Evolutionary conservation across 352 stramenopile species (phyloP).

Genomic region (Phytophthora melonis): DNA sequence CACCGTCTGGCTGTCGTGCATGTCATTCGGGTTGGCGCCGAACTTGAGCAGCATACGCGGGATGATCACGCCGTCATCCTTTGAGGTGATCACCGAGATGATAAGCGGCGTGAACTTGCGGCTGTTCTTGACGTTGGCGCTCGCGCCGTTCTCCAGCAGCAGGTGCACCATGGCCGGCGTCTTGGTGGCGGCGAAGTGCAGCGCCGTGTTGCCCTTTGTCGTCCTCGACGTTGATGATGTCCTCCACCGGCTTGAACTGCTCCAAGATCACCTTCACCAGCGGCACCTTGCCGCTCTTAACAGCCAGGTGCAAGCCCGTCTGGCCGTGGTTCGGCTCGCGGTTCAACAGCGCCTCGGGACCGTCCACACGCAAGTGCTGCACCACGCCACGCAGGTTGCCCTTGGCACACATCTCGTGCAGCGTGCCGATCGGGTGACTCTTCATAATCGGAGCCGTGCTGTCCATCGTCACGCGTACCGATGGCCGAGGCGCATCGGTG

Average conservation of each 20-base stretch:
- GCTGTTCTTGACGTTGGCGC: constrained; percentile 89
- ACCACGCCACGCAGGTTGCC: constrained; percentile 82
- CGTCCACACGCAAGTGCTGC: constrained; percentile 80
- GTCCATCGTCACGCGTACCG: constrained; percentile 79
- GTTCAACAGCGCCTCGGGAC: constrained; percentile 66
- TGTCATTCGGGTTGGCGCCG: constrained; percentile 89
- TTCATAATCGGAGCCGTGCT: constrained; percentile 74
- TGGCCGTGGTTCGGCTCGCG: constrained; percentile 89
- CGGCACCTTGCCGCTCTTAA: constrained; percentile 86
- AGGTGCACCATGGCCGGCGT: constrained; percentile 84
- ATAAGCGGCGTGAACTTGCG: constrained; percentile 88
- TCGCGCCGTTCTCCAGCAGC: constrained; percentile 79
- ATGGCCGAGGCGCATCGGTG: constrained; percentile 60
- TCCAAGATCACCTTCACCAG: constrained; percentile 87
- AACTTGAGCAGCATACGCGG: constrained; percentile 90
- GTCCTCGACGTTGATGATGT: constrained; percentile 87
- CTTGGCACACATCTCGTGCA: constrained; percentile 85
- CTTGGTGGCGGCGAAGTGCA: constrained; percentile 91
- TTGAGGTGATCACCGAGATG: constrained; percentile 90
- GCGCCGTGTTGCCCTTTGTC: constrained; percentile 88
- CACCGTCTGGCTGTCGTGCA: constrained; percentile 89
- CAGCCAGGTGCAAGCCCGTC: constrained; percentile 80
- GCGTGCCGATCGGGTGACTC: constrained; percentile 79
- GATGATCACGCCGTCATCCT: constrained; percentile 85
- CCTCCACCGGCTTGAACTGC: constrained; percentile 80